phyloP scores from a whole-genome alignment of 768 basidiomycete species.

The Filobasidium wieringae region DNA sequence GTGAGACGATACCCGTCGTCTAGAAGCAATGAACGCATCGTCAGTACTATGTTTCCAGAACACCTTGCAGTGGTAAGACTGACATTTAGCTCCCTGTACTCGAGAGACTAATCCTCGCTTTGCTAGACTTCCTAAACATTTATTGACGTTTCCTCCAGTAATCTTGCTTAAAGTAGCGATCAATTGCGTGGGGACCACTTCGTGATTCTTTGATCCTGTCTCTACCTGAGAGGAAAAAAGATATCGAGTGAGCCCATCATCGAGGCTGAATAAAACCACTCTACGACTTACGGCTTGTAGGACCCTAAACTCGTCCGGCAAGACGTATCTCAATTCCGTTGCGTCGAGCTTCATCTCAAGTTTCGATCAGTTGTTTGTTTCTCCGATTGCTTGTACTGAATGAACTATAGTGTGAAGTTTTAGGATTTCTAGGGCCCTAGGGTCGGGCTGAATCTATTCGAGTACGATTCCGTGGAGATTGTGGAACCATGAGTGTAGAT shows the following conservation, averaged over 20 bases:
- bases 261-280: neutral
- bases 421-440: too few relatives aligned
- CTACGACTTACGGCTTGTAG: conserved; percentile 62
- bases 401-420: too few relatives aligned
- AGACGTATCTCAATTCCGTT: conserved; percentile 84
- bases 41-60: neutral
- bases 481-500: too few relatives aligned
- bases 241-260: neutral
- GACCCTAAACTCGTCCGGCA: conserved; percentile 87
- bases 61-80: conserved; percentile 21
- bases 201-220: conserved; percentile 96
- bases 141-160: conserved; percentile 84
- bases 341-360: conserved; percentile 90
- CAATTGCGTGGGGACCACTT: conserved; percentile 77
- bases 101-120: conserved; percentile 81
- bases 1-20: conserved; percentile 96
- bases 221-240: conserved; percentile 54
- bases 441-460: too few relatives aligned
- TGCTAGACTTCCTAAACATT: conserved; percentile 74
- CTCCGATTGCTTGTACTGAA: too few relatives aligned
- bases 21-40: conserved; percentile 32
- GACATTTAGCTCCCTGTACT: conserved; percentile 88
- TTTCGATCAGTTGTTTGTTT: too few relatives aligned
- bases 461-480: too few relatives aligned
- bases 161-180: conserved; percentile 89